phyloP scores from a whole-genome alignment of 345 rosid genomes.

The Eucalyptus regnans region DNA sequence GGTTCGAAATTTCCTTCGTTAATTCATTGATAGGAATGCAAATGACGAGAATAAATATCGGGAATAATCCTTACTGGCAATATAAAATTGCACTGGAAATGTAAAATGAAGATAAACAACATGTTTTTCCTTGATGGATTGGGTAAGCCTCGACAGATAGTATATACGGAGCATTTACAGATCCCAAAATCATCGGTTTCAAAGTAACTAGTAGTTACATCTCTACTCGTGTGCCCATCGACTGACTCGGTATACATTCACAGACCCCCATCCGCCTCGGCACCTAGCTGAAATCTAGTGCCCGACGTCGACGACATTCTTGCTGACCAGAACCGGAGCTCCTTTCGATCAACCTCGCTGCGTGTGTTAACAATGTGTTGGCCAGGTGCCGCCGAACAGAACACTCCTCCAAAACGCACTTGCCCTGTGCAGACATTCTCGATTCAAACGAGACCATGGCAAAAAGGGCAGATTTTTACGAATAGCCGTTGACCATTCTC shows the following conservation, averaged over 20 bases:
- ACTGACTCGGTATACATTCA: rapidly evolving
- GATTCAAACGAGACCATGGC: background rate
- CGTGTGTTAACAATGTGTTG: rapidly evolving
- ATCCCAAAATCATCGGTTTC: background rate
- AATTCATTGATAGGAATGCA: background rate
- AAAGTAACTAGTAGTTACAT: background rate
- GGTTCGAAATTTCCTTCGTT: background rate
- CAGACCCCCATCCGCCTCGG: background rate
- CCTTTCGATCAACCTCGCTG: background rate
- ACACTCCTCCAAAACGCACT: background rate
- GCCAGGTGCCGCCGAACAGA: background rate
- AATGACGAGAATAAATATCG: rapidly evolving
- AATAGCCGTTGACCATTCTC: background rate
- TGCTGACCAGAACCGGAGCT: background rate
- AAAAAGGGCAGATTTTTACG: background rate
- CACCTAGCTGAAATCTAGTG: background rate
- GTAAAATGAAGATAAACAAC: background rate
- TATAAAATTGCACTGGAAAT: background rate
- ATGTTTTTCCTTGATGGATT: background rate
- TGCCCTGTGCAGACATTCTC: background rate
- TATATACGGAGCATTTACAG: rapidly evolving
- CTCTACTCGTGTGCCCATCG: no score
- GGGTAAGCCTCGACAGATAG: background rate
- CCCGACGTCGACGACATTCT: background rate
- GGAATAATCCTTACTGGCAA: background rate